These are phyloP conservation scores for Crucihimalaya himalaica DNA, from an alignment of 345 rosid genomes.

Conservation along the genomic window DNA sequence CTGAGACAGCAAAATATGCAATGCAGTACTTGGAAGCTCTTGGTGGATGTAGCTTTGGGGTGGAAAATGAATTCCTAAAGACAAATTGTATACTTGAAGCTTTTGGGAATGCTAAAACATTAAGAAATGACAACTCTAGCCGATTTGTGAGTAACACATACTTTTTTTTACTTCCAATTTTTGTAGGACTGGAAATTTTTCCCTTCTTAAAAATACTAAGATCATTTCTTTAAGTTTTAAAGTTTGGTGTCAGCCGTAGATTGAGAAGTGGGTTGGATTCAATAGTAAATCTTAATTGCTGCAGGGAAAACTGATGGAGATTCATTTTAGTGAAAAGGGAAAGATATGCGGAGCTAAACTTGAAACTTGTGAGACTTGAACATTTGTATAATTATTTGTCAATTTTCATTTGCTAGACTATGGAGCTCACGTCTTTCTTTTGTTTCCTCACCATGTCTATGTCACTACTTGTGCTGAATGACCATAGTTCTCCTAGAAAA, in stretches of 20 bases:
- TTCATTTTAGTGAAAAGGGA: conserved; percentile 72
- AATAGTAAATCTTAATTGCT: conserved; percentile 26
- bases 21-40: conserved; percentile 86
- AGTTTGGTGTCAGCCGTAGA: conserved; percentile 5
- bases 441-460: neutral
- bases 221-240: neutral
- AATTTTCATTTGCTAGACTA: neutral
- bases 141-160: conserved; percentile 57
- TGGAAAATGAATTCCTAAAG: conserved; percentile 64
- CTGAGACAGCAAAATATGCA: conserved; percentile 87
- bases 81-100: conserved; percentile 80
- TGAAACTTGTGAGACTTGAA: conserved; percentile 54
- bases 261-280: neutral
- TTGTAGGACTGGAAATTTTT: neutral
- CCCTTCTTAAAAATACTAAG: neutral
- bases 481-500: conserved; percentile 79
- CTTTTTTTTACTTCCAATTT: neutral
- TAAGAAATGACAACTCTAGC: conserved; percentile 84
- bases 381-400: neutral
- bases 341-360: conserved; percentile 80
- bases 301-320: conserved; percentile 90
- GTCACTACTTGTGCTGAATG: conserved; percentile 20
- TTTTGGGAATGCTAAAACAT: conserved; percentile 96
- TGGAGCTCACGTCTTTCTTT: neutral
- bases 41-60: conserved; percentile 70